Evolutionary conservation across 2,329 filamentous ascomycete genomes (phyloP), one percentile per base, ranked within the genome.

Genomic region (Fusarium sterilihyphosum): DNA sequence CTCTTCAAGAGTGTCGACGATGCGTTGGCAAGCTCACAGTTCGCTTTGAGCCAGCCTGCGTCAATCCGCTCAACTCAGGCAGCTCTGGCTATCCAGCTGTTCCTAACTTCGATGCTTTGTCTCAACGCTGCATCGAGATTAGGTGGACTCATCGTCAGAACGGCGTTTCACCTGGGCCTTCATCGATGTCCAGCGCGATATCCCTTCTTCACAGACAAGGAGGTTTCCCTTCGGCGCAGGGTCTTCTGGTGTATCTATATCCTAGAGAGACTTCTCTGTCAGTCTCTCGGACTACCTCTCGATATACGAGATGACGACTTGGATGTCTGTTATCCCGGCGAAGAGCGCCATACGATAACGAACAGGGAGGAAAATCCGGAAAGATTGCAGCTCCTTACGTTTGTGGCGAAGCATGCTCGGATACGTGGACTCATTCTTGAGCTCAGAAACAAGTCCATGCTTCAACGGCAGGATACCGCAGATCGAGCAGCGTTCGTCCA

Each of bases 171-270:
- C 53, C 80, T 90, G 5, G 88, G 88, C 1, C 83, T 91, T n/a
- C 88, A 91, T 78, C 85, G 88, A 6, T 91, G 89, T 61, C 88
- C 88, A 3, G 82, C 83, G 10, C 83, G 88, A 1, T 90, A 85
- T 64, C 81, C 85, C 1, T 86, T 86, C 50, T 89, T 90, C 72
- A 84, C 81, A 1, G 64, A 77, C 3, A 79, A 83, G 16, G 87
- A 90, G 47, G 83, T 82, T 6, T 82, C 85, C 6, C 83, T 88
- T 38, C 84, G 89, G 4, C 84, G 86, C 20, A 83, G 88, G 1
- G 79, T 90, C 0, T 90, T 90, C 69, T 90, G 88, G 88, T 86
- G 86, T 3, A 84, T 90, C 1, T 91, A 90, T 56, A 86, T 83
- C 22, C 78, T 89, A 1, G 89, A 90, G 49, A 82, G 88, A 52